Conservation (phyloP, 192 early-diverging fungal species). For the Anaeromyces robustus region DNA sequence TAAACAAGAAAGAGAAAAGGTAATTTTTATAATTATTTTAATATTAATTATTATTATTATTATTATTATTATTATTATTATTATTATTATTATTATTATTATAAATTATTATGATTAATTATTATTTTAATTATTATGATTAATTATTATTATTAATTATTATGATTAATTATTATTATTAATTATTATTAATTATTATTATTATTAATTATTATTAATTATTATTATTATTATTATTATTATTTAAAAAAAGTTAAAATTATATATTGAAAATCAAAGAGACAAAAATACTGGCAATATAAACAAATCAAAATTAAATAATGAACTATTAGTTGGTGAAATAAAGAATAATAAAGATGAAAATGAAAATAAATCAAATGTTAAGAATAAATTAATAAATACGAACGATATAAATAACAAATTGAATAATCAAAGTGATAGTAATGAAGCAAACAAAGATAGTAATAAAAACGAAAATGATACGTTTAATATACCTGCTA, state of each 20-base stretch:
- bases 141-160: too few relatives aligned
- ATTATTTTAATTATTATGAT: too few relatives aligned
- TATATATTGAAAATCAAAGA: not conserved
- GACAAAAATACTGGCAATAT: not conserved
- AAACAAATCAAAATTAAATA: not conserved
- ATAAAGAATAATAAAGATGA: not conserved
- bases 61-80: too few relatives aligned
- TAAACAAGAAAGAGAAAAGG: conserved; percentile 55
- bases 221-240: too few relatives aligned
- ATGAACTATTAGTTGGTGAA: not conserved
- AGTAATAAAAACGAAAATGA: not conserved
- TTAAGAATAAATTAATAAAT: not conserved
- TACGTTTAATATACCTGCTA: conserved; percentile 27
- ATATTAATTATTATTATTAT: not conserved
- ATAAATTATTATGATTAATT: not conserved
- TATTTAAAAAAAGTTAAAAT: not conserved
- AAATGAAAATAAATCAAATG: not conserved
- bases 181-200: not conserved
- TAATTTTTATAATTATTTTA: conserved; percentile 6
- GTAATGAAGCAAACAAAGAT: not conserved
- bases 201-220: too few relatives aligned
- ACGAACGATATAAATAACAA: not conserved
- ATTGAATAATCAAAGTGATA: too few relatives aligned
- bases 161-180: too few relatives aligned
- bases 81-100: not conserved